Evolutionary conservation across 2,329 filamentous ascomycete genomes (phyloP), one percentile per base, ranked within the genome.

Genomic region (Alternaria hordeiaustralica): DNA sequence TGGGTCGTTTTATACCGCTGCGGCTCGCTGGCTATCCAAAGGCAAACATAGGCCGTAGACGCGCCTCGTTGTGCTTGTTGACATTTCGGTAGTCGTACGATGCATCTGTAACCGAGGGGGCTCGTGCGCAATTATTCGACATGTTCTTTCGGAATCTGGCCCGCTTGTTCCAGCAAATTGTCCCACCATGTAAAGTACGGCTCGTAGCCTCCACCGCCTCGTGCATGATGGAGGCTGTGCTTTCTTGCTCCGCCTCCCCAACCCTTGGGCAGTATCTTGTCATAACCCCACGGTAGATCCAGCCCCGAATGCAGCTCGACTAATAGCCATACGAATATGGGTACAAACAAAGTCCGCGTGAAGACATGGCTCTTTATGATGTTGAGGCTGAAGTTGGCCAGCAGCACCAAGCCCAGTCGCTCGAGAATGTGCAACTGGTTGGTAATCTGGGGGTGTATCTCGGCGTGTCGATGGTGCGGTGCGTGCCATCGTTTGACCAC

Each of bases 391-490:
- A 54, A 54, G 51, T 54, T 43, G 30, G 51, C 51, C 21, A 54
- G 51, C 20, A 54, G 6, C 49, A 53, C 28, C 30, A 54, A 15
- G 21, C 20, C 30, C 13, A 54, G 30, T 25, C 51, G 30, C 51
- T 54, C 51, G 13, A 54, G n/a, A 10, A 54, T 26, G 33, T 54
- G 51, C 33, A 54, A 20, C 30, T 54, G 20, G 13, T 54, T 54
- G 21, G 51, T 43, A 13, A 41, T 54, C 20, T 43, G 51, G 30
- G 30, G 30, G 30, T 54, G 51, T 23, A 54, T 54, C 51, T 54
- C 51, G 51, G 51, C 51, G 51, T 54, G 51, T 36, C 51, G 51
- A 43, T 43, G 51, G 30, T 54, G 51, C 13, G 51, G 51, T 25
- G 51, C 30, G 30, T 54, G 30, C 51, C 51, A 54, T 15, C 20